Conservation (phyloP, 2,329 filamentous ascomycete genomes). For the Aspergillus tamarii region DNA sequence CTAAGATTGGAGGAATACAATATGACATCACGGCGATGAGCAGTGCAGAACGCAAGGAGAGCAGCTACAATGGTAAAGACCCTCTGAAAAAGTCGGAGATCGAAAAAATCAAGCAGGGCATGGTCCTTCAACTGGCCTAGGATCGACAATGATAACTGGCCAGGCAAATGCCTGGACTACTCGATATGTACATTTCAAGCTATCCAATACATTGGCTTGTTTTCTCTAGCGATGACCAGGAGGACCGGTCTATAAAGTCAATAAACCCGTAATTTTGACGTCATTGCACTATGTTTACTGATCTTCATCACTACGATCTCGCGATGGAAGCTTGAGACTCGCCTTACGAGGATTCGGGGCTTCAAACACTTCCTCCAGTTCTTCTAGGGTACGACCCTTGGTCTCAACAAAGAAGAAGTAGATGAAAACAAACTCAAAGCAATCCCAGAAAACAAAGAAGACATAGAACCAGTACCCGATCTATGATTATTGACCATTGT, state of each 20-base stretch:
- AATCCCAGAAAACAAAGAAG: constrained; percentile 48
- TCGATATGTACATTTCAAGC: neutral
- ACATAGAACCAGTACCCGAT: constrained; percentile 34
- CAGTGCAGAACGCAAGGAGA: constrained; percentile 36
- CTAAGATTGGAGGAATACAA: constrained; percentile 42
- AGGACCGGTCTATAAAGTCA: neutral
- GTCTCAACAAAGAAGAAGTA: constrained; percentile 41
- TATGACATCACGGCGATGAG: constrained; percentile 43
- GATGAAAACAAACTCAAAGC: constrained; percentile 29
- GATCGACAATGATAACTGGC: neutral
- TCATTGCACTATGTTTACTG: neutral
- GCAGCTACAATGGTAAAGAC: constrained; percentile 40
- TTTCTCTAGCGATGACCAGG: neutral
- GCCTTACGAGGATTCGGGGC: constrained; percentile 40
- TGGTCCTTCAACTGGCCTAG: constrained; percentile 27
- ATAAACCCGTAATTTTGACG: no score
- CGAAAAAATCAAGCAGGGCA: constrained; percentile 42
- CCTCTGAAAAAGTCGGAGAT: constrained; percentile 38
- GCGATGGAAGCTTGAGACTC: constrained; percentile 2
- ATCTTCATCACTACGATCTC: neutral
- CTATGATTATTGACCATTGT: neutral
- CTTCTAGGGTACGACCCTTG: constrained; percentile 35
- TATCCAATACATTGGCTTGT: neutral
- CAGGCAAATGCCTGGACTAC: neutral
- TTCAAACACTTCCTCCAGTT: constrained; percentile 40